Conservation (phyloP, 2,329 filamentous ascomycete species). For the Pseudogymnoascus sp. region DNA sequence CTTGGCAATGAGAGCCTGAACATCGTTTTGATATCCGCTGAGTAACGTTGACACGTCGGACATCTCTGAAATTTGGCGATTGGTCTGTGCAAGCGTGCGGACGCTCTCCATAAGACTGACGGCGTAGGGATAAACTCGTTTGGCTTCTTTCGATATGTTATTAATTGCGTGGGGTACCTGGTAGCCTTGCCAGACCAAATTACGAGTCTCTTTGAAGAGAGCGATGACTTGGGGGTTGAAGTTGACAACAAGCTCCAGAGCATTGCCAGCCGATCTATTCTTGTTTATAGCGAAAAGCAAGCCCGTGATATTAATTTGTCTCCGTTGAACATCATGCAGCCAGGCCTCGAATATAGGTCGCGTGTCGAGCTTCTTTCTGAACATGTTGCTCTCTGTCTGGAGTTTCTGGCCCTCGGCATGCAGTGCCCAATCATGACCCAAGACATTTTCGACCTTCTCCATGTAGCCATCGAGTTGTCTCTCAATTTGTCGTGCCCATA, state of each 20-base stretch:
- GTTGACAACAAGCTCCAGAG: conserved; percentile 83
- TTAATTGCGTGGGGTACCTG: conserved; percentile 89
- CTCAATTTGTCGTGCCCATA: conserved; percentile 96
- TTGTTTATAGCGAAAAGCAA: conserved; percentile 83
- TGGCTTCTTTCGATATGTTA: conserved; percentile 97
- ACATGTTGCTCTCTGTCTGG: conserved; percentile 81
- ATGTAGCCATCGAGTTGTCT: conserved; percentile 93
- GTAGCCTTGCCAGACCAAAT: conserved; percentile 90
- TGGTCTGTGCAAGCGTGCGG: conserved; percentile 83
- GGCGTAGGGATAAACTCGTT: conserved; percentile 94
- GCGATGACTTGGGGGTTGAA: conserved; percentile 97
- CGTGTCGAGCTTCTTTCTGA: conserved; percentile 93
- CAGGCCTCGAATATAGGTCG: conserved; percentile 91
- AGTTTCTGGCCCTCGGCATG: conserved; percentile 94
- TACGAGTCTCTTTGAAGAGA: conserved; percentile 96
- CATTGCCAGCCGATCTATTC: conserved; percentile 83
- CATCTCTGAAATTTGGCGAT: conserved; percentile 76
- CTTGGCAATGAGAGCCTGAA: conserved; percentile 73
- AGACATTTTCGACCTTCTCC: conserved; percentile 97
- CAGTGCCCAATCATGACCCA: conserved; percentile 88
- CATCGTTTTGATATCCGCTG: conserved; percentile 85
- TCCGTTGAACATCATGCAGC: conserved; percentile 80
- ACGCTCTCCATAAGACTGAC: conserved; percentile 98
- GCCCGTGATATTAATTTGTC: conserved; percentile 85
- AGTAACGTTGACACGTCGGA: conserved; percentile 78